Base-by-base conservation (phyloP, 2,329 filamentous ascomycete genomes). In the Talaromyces funiculosus region DNA sequence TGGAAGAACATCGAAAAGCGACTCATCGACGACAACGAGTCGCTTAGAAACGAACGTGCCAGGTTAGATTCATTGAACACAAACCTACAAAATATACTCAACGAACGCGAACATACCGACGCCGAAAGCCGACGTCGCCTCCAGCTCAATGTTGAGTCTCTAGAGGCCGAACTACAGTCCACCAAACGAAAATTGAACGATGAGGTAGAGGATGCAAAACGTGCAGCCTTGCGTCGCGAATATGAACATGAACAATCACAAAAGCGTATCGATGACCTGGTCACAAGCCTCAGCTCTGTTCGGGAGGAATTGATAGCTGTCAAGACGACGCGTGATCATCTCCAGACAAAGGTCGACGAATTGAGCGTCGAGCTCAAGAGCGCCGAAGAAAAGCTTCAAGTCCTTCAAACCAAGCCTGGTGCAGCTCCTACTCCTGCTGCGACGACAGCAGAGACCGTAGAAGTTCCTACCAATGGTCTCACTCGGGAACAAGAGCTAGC, bases 1-100 rank as follows among this genome's bases (percentile, higher is more conserved):
- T 96, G 90, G 89, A 96, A 94, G 78, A 90, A 89, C 60, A 96
- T 97, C 35, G 92, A 97, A 72, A 88, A 90, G 64, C 87, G 95
- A 57, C 81, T 97, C 45, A 89, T 85, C 64, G 90, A 94, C 68
- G 92, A 97, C 70, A 96, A 94, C 65, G 91, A 96, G 69, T 85
- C 79, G 20, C 80, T 97, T 12, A 83, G 89, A 43, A 90, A 95
- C 62, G 94, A 99, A 72, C 90, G 92, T 65, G 85, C 87, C 49
- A 85, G 92, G 31, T 83, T 97, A 4, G 96, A 93, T 74, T 87
- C 86, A 60, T 81, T 96, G 33, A 85, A 97, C 49, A 84, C 88
- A 3, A 92, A 90, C 58, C 85, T 97, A 54, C 93, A 97, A 69
- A 92, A 86, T 16, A 81, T 97, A 35, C 87, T 95, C 65, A 97